These are phyloP conservation scores for Boechera divaricarpa DNA, from an alignment of 345 rosid genomes.

Conservation along the genomic window DNA sequence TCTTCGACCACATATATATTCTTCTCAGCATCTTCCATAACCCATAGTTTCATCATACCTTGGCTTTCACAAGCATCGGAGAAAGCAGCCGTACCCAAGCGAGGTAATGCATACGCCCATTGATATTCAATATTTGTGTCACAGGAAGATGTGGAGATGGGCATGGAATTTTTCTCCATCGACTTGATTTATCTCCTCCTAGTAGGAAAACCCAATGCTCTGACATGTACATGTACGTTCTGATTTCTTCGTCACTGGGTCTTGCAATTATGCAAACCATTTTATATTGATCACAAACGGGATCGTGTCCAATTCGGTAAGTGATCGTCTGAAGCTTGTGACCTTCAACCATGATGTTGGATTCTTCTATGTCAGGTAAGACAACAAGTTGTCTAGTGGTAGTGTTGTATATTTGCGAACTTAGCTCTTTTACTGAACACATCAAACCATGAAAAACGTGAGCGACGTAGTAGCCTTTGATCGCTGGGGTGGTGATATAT, in stretches of 20 bases:
- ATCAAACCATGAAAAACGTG: constrained; percentile 24
- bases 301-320: constrained; percentile 7
- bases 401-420: constrained; percentile 20
- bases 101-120: neutral
- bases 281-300: constrained; percentile 33
- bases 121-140: neutral
- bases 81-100: neutral
- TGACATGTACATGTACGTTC: neutral
- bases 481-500: constrained; percentile 6
- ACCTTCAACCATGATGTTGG: neutral
- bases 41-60: neutral
- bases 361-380: constrained; percentile 25
- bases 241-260: neutral
- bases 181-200: constrained; percentile 14
- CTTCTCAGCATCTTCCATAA: constrained; percentile 14
- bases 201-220: constrained; percentile 36
- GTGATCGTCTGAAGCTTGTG: neutral
- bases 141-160: neutral
- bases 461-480: constrained; percentile 14
- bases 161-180: constrained; percentile 25
- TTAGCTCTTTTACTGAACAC: neutral
- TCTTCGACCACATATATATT: neutral
- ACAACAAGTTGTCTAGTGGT: constrained; percentile 25
- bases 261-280: constrained; percentile 23
- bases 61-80: neutral